phyloP scores from a whole-genome alignment of 2,329 filamentous ascomycete genomes.

The Penicillium thymicola region DNA sequence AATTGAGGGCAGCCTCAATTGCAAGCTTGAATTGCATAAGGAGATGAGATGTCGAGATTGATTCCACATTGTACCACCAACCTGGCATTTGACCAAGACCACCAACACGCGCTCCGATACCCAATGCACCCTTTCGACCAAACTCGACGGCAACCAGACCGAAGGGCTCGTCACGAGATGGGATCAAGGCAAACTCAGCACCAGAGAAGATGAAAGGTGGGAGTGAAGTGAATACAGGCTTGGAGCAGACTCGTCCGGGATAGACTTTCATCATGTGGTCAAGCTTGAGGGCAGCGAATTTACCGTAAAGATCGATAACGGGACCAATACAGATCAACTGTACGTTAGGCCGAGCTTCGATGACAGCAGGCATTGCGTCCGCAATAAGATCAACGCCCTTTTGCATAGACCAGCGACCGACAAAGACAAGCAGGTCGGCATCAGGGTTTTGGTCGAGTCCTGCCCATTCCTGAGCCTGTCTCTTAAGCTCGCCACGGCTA shows the following conservation, averaged over 20 bases:
- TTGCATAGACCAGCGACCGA: conserved; percentile 66
- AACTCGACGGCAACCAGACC: conserved; percentile 67
- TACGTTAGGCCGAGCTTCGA: conserved; percentile 58
- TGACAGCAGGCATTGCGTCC: conserved; percentile 62
- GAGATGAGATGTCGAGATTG: conserved; percentile 60
- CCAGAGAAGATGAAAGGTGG: conserved; percentile 66
- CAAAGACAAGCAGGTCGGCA: conserved; percentile 65
- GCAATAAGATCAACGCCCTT: conserved; percentile 68
- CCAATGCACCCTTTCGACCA: conserved; percentile 64
- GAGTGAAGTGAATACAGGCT: conserved; percentile 64
- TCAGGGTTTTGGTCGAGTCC: conserved; percentile 60
- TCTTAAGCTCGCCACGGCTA: conserved; percentile 52
- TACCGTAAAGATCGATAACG: conserved; percentile 67
- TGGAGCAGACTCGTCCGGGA: conserved; percentile 62
- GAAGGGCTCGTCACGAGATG: conserved; percentile 66
- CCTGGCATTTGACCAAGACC: conserved; percentile 67
- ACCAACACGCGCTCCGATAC: conserved; percentile 64
- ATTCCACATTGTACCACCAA: conserved; percentile 69
- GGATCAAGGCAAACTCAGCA: conserved; percentile 66
- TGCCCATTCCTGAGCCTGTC: conserved; percentile 66
- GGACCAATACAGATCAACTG: conserved; percentile 64
- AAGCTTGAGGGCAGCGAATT: conserved; percentile 64
- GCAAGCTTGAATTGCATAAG: conserved; percentile 64
- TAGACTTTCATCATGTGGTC: conserved; percentile 63
- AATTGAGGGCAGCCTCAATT: conserved; percentile 59